Conservation (phyloP, 805 yeast genomes). For the Komagataella pastoris region DNA sequence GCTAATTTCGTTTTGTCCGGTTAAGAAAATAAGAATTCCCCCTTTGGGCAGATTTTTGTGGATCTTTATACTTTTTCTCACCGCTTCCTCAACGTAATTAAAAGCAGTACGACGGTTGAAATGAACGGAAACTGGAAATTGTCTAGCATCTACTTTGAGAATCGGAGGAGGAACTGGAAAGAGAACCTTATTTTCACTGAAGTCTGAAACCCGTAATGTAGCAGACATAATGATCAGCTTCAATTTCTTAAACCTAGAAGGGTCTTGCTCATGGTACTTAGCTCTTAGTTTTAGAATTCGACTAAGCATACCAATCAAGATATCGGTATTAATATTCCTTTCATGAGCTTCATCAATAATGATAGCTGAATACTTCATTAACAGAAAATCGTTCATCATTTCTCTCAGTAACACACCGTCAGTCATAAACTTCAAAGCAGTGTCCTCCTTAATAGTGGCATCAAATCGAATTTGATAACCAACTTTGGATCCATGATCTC, state of each 20-base stretch:
- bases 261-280: conserved; percentile 32
- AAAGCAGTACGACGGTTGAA: conserved; percentile 69
- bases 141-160: conserved; percentile 82
- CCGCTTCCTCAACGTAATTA: conserved; percentile 80
- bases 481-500: conserved; percentile 55
- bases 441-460: conserved; percentile 44
- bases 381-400: conserved; percentile 76
- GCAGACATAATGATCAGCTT: conserved; percentile 95
- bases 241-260: conserved; percentile 40
- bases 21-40: conserved; percentile 80
- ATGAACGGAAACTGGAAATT: conserved; percentile 85
- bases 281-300: conserved; percentile 68
- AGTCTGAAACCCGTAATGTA: conserved; percentile 85
- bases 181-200: conserved; percentile 64
- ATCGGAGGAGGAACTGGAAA: conserved; percentile 76
- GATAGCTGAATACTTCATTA: conserved; percentile 73
- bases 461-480: conserved; percentile 81
- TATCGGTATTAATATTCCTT: conserved; percentile 91
- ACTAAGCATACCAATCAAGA: conserved; percentile 87
- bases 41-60: conserved; percentile 86
- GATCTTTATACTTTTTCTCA: conserved; percentile 72
- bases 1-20: conserved; percentile 89
- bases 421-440: conserved; percentile 80
- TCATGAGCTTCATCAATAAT: conserved; percentile 98
- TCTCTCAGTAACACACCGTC: conserved; percentile 91